Evolutionary conservation across 441 rosid species (phyloP), one percentile per base, ranked within the genome.

Genomic region (Pelargonium cotyledonis): DNA sequence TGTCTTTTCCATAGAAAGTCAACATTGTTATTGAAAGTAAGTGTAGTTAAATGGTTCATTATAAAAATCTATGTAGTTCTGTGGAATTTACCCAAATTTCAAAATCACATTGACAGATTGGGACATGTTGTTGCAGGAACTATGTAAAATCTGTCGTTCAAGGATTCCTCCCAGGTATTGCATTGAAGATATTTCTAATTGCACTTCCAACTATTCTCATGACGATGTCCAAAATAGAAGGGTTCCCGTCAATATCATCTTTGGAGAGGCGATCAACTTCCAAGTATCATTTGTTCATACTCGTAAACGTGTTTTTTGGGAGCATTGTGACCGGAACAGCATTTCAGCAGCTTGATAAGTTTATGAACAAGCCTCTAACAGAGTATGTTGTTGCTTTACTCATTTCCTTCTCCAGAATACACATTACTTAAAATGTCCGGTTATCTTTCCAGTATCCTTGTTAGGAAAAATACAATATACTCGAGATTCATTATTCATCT

Each of bases 221-320:
- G 99, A 85, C 83, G 69, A 92, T 95, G 98, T 83, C 99, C 23
- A 90, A 89, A 75, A 88, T 92, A 55, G 97, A 95, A 82, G 99
- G 99, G 75, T 92, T 92, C 75, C 75, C 69, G 53, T 84, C 98
- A 16, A 16, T 80, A 21, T 95, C 99, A 16, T 83, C 79, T 65
- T 79, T 95, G 8, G 98, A 95, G 72, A 85, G 99, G 80, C 85
- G 98, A 78, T 72, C 97, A 38, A 97, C 99, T 15, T 71, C 91
- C 49, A 83, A 92, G 82, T 92, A 89, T 76, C 89, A 92, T 79
- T 51, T 88, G 67, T 95, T 95, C 81, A 88, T 85, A 75, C 63
- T 95, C 0, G 91, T 92, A 71, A 95, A 95, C 35, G 92, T 89
- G 8, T 95, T 95, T 76, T 88, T 92, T 29, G 91, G 79, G 60